Evolutionary conservation across 805 yeast genomes (phyloP).

Genomic region (Kuraishia molischiana): DNA sequence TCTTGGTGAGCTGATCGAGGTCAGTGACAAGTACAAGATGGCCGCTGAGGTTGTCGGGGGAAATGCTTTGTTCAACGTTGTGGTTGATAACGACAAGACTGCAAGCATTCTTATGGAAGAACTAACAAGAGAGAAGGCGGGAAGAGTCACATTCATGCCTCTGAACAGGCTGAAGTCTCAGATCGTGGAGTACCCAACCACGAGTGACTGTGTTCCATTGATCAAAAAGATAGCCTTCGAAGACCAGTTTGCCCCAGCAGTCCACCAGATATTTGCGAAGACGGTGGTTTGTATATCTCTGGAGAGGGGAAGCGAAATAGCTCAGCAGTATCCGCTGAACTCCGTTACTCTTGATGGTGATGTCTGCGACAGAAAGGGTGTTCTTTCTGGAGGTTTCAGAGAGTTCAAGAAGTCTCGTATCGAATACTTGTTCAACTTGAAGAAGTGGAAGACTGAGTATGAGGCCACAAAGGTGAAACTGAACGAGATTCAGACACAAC

Average conservation of each 20-base stretch:
- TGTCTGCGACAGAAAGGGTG: slow-evolving; percentile 75
- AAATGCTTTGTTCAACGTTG: slow-evolving; percentile 73
- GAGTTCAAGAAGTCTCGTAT: slow-evolving; percentile 60
- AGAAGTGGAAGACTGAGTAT: slow-evolving; percentile 39
- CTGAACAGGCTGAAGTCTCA: slow-evolving; percentile 51
- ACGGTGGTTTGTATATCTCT: slow-evolving; percentile 69
- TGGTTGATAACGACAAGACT: slow-evolving; percentile 80
- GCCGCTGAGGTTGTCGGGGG: slow-evolving; percentile 93
- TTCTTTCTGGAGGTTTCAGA: slow-evolving; percentile 79
- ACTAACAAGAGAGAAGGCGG: slow-evolving; percentile 56
- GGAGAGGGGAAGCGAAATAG: slow-evolving; percentile 56
- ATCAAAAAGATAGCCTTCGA: slow-evolving; percentile 63
- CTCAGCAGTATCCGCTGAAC: slow-evolving; percentile 49
- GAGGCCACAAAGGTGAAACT: slow-evolving; percentile 29
- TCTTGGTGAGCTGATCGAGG: slow-evolving; percentile 72
- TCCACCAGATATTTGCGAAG: slow-evolving; percentile 72
- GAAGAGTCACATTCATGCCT: slow-evolving; percentile 89
- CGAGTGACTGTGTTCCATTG: slow-evolving; percentile 65
- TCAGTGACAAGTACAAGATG: slow-evolving; percentile 70
- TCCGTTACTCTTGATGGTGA: slow-evolving; percentile 93
- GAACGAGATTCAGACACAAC: slow-evolving; percentile 22
- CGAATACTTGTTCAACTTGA: slow-evolving; percentile 54
- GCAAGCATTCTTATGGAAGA: slow-evolving; percentile 76
- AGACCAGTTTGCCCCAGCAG: slow-evolving; percentile 49
- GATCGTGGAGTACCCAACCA: slow-evolving; percentile 45